Evolutionary conservation across 768 basidiomycete species (phyloP).

Genomic region (Phlebiopsis gigantea): DNA sequence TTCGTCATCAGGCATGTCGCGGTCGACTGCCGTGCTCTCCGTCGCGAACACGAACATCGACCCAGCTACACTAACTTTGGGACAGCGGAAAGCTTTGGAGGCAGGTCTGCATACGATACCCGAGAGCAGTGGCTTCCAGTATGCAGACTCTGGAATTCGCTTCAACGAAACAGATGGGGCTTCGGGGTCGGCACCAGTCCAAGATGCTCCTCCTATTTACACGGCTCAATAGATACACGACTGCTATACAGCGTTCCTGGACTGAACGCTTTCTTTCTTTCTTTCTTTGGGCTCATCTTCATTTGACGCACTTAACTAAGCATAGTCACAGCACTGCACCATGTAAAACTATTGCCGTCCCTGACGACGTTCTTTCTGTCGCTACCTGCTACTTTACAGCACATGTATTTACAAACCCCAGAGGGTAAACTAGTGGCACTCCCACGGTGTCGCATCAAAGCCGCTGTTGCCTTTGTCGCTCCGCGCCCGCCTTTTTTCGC

Average conservation of each 20-base stretch:
- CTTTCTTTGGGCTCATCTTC: no score
- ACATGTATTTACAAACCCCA: no score
- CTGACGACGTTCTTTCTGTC: no score
- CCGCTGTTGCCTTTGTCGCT: not conserved
- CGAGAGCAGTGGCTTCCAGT: not conserved
- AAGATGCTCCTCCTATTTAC: not conserved
- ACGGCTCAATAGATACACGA: not conserved
- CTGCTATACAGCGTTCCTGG: no score
- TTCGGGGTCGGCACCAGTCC: not conserved
- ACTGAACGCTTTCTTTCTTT: no score
- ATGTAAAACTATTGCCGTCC: no score
- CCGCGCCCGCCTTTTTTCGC: not conserved
- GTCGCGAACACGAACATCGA: not conserved
- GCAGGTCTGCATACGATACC: not conserved
- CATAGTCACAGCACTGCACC: no score
- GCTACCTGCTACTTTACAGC: no score
- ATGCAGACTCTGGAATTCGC: not conserved
- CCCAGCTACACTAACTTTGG: not conserved
- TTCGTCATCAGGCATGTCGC: not conserved
- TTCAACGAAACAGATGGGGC: not conserved
- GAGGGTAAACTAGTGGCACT: no score
- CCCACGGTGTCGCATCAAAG: no score
- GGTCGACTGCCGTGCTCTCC: not conserved
- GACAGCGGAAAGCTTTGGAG: not conserved
- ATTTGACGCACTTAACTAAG: no score